Percentiles rank a stretch among this genome's conserved stretches.
Conservation (phyloP, 2,329 filamentous ascomycete genomes). For the Zelopaecilomyces penicillatus region DNA sequence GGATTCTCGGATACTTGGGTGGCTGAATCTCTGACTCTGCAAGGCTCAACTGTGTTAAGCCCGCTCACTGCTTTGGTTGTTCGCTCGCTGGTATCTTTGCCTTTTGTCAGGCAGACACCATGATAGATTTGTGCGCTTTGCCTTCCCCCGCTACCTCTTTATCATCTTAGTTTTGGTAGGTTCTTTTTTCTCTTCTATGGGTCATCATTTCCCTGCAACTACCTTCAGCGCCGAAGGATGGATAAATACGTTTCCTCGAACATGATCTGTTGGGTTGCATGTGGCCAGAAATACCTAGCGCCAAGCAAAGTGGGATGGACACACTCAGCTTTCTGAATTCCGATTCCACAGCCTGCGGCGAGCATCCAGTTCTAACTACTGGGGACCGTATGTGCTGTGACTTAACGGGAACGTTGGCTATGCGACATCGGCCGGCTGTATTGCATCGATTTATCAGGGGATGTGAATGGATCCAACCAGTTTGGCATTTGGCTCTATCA, state of each 20-base stretch:
- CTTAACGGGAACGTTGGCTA: neutral
- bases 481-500: neutral
- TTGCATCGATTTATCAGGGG: neutral
- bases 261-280: no score
- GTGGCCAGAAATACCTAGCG: no score
- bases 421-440: neutral
- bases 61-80: conserved; percentile 14
- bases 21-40: conserved; percentile 1
- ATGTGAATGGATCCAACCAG: neutral
- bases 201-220: no score
- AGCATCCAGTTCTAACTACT: no score
- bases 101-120: conserved; percentile 26
- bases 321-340: no score
- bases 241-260: no score
- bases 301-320: no score
- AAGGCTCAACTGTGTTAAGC: conserved; percentile 2
- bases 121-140: conserved; percentile 32
- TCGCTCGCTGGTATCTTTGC: conserved; percentile 16
- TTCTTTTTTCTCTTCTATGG: no score
- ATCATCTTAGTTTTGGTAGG: conserved; percentile 24
- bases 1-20: conserved; percentile 5
- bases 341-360: no score
- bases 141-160: conserved; percentile 22
- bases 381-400: no score
- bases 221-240: no score